phyloP scores from a whole-genome alignment of 139 green algal genomes.

The Coelastrella sp. region DNA sequence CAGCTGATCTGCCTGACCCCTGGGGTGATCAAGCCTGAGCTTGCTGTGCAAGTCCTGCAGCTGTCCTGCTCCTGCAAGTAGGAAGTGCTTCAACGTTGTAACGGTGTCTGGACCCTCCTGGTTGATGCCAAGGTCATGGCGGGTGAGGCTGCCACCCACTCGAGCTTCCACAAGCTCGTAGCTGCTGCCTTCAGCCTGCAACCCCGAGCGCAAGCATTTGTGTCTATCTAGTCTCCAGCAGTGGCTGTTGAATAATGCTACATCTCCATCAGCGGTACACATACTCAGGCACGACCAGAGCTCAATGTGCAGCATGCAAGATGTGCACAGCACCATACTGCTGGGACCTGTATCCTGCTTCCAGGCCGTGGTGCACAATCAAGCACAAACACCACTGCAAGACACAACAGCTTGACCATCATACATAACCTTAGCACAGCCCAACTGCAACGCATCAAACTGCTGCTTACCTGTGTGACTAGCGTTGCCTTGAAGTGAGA shows the following conservation, averaged over 20 bases:
- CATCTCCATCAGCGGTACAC: too few relatives aligned
- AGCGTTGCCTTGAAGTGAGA: conserved; percentile 87
- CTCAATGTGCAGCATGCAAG: too few relatives aligned
- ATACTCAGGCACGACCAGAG: too few relatives aligned
- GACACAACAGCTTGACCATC: background rate
- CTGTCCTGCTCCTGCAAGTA: conserved; percentile 88
- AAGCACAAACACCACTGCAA: background rate
- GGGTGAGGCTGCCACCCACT: conserved; percentile 78
- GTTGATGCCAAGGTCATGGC: conserved; percentile 89
- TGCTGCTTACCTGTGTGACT: conserved; percentile 84
- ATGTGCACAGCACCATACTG: background rate
- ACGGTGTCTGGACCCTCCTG: conserved; percentile 69
- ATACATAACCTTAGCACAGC: too few relatives aligned
- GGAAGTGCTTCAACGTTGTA: conserved; percentile 88
- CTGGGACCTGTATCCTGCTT: background rate
- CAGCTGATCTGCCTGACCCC: conserved; percentile 86
- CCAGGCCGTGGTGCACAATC: background rate
- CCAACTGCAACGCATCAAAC: too few relatives aligned
- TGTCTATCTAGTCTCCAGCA: too few relatives aligned
- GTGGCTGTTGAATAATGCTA: too few relatives aligned
- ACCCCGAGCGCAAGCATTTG: too few relatives aligned
- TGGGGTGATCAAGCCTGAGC: conserved; percentile 83
- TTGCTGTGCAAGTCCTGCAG: conserved; percentile 96
- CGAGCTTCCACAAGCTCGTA: conserved; percentile 86
- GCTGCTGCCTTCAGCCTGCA: conserved; percentile 62